phyloP scores from a whole-genome alignment of 2,329 filamentous ascomycete species.

The Shiraia bambusicola region DNA sequence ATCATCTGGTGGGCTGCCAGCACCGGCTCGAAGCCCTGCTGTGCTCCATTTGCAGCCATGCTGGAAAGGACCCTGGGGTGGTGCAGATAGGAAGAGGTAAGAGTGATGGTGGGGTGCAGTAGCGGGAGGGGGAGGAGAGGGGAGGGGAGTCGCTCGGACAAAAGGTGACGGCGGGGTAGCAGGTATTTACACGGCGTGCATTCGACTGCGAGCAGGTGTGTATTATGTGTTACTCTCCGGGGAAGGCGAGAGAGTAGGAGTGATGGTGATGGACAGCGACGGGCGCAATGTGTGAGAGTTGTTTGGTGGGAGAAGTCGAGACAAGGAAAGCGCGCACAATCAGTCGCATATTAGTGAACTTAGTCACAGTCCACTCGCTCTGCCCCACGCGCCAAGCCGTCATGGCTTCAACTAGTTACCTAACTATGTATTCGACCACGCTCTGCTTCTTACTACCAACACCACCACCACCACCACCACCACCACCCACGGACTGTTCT shows the following conservation, averaged over 20 bases:
- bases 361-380: conserved; percentile 22
- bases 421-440: conserved; percentile 16
- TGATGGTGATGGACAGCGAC: neutral
- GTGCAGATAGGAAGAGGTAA: conserved; percentile 25
- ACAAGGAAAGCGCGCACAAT: conserved; percentile 21
- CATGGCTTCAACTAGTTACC: conserved; percentile 33
- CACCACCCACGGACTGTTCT: conserved; percentile 5
- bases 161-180: conserved; percentile 29
- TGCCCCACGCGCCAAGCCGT: conserved; percentile 19
- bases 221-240: neutral
- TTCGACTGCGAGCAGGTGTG: conserved; percentile 14
- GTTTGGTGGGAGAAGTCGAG: conserved; percentile 25
- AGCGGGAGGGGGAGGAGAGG: too few species aligned
- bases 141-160: conserved; percentile 14
- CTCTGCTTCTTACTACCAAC: conserved; percentile 5
- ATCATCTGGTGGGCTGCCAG: conserved; percentile 88
- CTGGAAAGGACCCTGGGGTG: conserved; percentile 26
- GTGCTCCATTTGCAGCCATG: conserved; percentile 69
- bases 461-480: conserved; percentile 12
- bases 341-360: conserved; percentile 20
- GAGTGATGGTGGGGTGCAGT: too few species aligned
- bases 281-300: conserved; percentile 14
- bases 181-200: conserved; percentile 27
- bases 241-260: conserved; percentile 5
- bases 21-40: conserved; percentile 79